Base-by-base conservation (phyloP, 305 asterid genomes). In the Fraxinus ornus region DNA sequence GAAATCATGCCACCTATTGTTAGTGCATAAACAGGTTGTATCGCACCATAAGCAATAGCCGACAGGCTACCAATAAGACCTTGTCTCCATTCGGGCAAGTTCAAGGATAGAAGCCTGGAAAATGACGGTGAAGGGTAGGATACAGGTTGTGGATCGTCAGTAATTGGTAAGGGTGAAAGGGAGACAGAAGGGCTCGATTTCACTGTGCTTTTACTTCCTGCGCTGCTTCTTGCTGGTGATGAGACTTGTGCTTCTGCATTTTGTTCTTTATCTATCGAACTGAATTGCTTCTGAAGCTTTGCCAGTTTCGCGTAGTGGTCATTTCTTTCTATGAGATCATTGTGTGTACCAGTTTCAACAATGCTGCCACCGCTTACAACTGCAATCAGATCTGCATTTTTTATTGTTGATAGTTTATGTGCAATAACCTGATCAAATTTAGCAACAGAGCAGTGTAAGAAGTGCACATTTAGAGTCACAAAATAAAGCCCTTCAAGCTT, bases 1-100 rank as follows among this genome's bases (percentile, higher is more conserved):
- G 98, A 91, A 57, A 94, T 90, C 91, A 92, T 92, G 64, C 97
- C 92, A 39, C 98, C 97, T 30, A 93, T 92, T 3, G 94, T 92
- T 41, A 94, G 83, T 0, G 97, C 98, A 68, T 94, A 93, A 72
- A 92, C 85, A 19, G 98, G 98, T 33, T 94, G 98, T n/a, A 94
- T 88, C 1, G 97, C 90, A 6, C 98, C 98, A 32, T 91, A 93
- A 36, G 85, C 79, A 32, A 91, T 35, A 28, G 98, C 97, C 0
- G 94, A 88, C 15, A 92, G 77, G 84, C 94, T 88, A 3, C 98
- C 97, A 3, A 90, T 85, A 0, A 90, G 60, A 9, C 89, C 94
- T 37, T 91, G 97, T 78, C 89, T 94, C 97, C 97, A 91, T 80
- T 94, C 98, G 1, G 98, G 91, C 3, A 87, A 55, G 86, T 93